Percentiles rank a stretch among this genome's conserved stretches.
These are phyloP conservation scores for Citrus trifoliata DNA, from an alignment of 345 rosid genomes.

Conservation along the genomic window DNA sequence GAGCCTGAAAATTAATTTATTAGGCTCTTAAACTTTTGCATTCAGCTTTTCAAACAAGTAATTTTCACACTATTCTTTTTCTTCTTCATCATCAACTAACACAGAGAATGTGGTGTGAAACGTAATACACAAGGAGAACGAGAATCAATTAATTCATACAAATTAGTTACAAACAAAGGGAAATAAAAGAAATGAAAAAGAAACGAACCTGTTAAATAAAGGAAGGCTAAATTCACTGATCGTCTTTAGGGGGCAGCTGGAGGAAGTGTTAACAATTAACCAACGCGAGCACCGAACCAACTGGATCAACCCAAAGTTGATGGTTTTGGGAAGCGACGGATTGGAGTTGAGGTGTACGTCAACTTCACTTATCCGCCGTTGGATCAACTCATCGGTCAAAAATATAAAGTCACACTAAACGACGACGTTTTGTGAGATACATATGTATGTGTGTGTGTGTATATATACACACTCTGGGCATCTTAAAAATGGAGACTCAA, in stretches of 20 bases:
- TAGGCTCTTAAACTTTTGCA: no score
- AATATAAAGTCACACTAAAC: background rate
- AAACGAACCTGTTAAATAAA: background rate
- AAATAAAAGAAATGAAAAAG: background rate
- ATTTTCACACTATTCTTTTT: no score
- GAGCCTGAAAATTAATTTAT: conserved; percentile 3
- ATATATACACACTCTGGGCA: background rate
- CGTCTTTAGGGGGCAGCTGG: background rate
- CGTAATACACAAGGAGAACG: no score
- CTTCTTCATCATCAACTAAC: no score
- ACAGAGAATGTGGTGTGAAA: no score
- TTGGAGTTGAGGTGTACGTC: background rate
- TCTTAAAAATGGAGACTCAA: background rate
- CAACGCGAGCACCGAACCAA: background rate
- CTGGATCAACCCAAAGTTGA: background rate
- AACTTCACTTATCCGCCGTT: background rate
- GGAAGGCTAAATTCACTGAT: background rate
- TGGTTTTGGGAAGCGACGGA: background rate
- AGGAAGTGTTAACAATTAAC: background rate
- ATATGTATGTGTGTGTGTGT: no score
- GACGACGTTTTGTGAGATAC: background rate
- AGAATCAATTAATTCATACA: no score
- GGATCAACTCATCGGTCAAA: background rate
- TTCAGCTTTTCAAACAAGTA: no score
- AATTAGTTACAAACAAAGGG: no score